Base-by-base conservation (phyloP, 2,329 filamentous ascomycete species). In the Metarhizium humberi region DNA sequence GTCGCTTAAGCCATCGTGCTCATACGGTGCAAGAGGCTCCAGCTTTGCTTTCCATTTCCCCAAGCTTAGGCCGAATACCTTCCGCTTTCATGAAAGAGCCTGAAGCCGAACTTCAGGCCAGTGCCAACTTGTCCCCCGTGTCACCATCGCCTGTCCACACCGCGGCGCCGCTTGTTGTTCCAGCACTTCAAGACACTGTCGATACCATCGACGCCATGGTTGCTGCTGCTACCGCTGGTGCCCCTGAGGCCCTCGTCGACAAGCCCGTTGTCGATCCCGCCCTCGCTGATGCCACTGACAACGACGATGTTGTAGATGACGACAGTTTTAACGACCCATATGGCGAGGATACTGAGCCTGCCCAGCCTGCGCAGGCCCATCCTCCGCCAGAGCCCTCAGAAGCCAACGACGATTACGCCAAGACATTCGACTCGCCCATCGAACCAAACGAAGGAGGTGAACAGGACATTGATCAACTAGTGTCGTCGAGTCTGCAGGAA, bases 171-270 rank as follows among this genome's bases (percentile, higher is more conserved):
- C 67, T 75, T 54, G 70, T 75, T 57, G 73, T 80, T 53, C 77
- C 78, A 36, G 68, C 71, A 30, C 75, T 81, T 56, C 78, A 81
- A 64, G 71, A 78, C 58, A 78, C 76, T 54, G 78, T 77, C 61
- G 77, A 80, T 59, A 73, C 69, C 58, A 69, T 78, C 58, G 74
- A 75, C 70, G 72, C 71, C 64, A 78, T 76, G 71, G 70, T 71
- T 56, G 70, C 67, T 56, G 71, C 67, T 42, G 70, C 65, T 50
- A 59, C 25, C 25, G 25, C 64, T 6, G 51, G 54, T 46, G 63
- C 62, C 29, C 62, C 63, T 25, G 64, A 62, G 16, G 63, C 59
- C 55, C 55, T 59, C 58, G 59, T 63, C 55, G 68, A 65, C 56
- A 61, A 61, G 49, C 57, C 62, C 30, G 60, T 66, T 53, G 61